These are phyloP conservation scores for Hypericum perforatum DNA, from an alignment of 345 rosid species.

Conservation along the genomic window DNA sequence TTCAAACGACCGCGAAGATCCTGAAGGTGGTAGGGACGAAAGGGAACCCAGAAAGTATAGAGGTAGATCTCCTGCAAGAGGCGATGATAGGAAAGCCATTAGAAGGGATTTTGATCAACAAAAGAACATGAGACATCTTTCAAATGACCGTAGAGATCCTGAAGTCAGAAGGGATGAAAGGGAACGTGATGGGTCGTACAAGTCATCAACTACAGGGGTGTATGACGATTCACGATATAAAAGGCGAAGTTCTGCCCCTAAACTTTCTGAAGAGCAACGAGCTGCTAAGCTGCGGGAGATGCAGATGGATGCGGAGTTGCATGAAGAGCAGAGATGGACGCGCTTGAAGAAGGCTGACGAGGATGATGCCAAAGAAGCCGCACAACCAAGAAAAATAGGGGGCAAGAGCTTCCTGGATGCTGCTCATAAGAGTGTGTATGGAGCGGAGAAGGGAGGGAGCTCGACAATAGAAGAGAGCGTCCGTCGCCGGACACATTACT, in stretches of 20 bases:
- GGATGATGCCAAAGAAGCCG: constrained; percentile 58
- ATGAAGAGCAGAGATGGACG: constrained; percentile 91
- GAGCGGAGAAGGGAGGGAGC: constrained; percentile 87
- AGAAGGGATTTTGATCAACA: constrained; percentile 28
- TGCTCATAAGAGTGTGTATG: constrained; percentile 70
- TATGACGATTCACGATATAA: constrained; percentile 26
- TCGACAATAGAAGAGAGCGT: constrained; percentile 86
- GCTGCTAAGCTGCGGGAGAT: constrained; percentile 68
- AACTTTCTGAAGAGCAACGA: constrained; percentile 78
- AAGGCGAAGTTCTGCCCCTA: constrained; percentile 32
- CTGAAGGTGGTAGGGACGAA: constrained; percentile 16
- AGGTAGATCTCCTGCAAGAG: constrained; percentile 26
- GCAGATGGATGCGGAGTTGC: constrained; percentile 82
- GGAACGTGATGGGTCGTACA: constrained; percentile 12
- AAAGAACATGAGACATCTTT: constrained; percentile 22
- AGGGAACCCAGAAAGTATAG: constrained; percentile 19
- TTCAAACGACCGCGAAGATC: constrained; percentile 18
- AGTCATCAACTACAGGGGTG: constrained; percentile 10
- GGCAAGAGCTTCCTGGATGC: constrained; percentile 82
- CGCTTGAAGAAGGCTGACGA: constrained; percentile 80
- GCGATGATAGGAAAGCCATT: constrained; percentile 17
- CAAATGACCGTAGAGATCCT: constrained; percentile 16
- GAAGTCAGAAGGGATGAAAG: constrained; percentile 18
- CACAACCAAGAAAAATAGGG: constrained; percentile 20
- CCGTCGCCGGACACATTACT: constrained; percentile 71